Base-by-base conservation (phyloP, 768 basidiomycete species). In the Russula ochroleuca region DNA sequence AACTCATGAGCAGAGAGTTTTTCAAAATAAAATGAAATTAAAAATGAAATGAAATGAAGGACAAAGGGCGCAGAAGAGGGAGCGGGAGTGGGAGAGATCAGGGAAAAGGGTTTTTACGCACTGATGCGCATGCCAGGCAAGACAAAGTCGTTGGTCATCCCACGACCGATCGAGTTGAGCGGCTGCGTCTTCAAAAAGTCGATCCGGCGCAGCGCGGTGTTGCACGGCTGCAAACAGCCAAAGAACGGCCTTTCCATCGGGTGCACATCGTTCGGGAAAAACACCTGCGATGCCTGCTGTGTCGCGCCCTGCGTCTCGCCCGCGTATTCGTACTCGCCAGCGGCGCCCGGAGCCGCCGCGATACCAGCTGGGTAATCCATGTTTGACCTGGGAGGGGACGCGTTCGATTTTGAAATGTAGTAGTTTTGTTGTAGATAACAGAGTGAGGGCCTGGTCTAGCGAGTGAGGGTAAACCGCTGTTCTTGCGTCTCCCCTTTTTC, bases 61-160 rank as follows among this genome's bases (percentile, higher is more conserved):
- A 25, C 33, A 55, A 57, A 21, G 40, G 78, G 37, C 7, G 8
- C 6, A n/a, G 15, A n/a, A 19, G n/a, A 60, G 1, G 6, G 19
- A 52, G 19, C 4, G 43, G 1, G 19, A n/a, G n/a, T n/a, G 8
- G 25, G 1, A 13, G 31, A 28, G 21, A 6, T 28, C 3, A 37
- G 10, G 25, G 48, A 38, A 49, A 45, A 37, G 14, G 15, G 40
- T 17, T 9, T 9, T 21, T 5, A 5, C 82, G 73, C 69, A 92
- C 90, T 92, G 71, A 92, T 82, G 80, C 83, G 90, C 76, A 79
- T 81, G 10, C 87, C 86, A 5, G 84, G 80, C 31, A 92, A 74
- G n/a, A 84, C 73, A 50, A 88, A 75, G 62, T 87, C 84, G 63
- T 74, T 75, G 10, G 1, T 19, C 5, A 23, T 23, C 8, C 66